Evolutionary conservation across 2,329 filamentous ascomycete genomes (phyloP).

Genomic region (Epichloe amarillans): DNA sequence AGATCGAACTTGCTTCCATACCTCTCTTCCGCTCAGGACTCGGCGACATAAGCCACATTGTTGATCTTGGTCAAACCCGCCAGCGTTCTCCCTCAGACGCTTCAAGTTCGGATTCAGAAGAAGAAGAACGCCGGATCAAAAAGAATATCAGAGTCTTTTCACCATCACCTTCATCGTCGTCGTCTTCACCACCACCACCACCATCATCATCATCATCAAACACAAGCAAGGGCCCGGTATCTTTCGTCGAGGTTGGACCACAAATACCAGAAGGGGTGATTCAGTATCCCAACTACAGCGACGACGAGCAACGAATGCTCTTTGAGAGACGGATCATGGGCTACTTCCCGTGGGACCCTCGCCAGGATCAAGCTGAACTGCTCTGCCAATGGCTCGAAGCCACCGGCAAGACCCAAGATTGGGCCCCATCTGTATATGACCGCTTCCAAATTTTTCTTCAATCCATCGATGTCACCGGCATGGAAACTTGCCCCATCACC

Average conservation of each 20-base stretch:
- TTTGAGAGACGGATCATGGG: background rate
- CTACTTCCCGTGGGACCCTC: background rate
- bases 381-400: background rate
- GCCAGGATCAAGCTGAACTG: background rate
- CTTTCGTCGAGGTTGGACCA: background rate
- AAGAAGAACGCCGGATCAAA: background rate
- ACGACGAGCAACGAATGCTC: background rate
- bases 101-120: background rate
- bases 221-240: background rate
- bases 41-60: background rate
- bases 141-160: background rate
- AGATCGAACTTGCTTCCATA: background rate
- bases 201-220: background rate
- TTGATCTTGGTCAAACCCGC: background rate
- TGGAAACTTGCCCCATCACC: background rate
- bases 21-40: background rate
- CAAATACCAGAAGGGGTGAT: background rate
- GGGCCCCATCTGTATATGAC: background rate
- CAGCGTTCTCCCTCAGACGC: background rate
- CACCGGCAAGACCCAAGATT: background rate
- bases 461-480: background rate
- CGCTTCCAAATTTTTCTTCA: background rate
- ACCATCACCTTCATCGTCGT: background rate
- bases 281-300: background rate
- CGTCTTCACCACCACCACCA: too few species aligned